Conservation (phyloP, 2,329 filamentous ascomycete genomes). For the Gliomastix tumulicola region DNA sequence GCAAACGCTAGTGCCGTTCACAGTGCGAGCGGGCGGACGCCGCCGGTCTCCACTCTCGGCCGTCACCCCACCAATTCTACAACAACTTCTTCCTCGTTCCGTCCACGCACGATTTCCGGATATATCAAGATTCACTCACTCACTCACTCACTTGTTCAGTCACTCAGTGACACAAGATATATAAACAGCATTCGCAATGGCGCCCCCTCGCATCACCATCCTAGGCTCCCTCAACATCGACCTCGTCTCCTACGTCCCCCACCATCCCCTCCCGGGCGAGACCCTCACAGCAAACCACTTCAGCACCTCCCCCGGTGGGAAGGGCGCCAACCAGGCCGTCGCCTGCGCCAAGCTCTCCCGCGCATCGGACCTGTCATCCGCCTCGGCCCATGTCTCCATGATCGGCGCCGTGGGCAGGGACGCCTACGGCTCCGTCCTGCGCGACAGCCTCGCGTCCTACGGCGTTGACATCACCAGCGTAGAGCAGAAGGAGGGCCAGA, state of each 20-base stretch:
- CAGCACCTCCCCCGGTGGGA: slow-evolving; percentile 77
- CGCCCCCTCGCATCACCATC: slow-evolving; percentile 58
- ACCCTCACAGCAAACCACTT: slow-evolving; percentile 77
- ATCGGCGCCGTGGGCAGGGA: slow-evolving; percentile 67
- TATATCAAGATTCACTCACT: too few species aligned
- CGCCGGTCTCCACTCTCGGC: too few species aligned
- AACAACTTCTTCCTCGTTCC: too few species aligned
- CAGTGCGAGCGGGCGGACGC: too few species aligned
- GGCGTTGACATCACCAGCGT: slow-evolving; percentile 57
- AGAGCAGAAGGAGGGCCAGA: slow-evolving; percentile 27
- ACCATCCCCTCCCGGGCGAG: slow-evolving; percentile 78
- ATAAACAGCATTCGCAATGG: slow-evolving; percentile 9
- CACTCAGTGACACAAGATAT: too few species aligned
- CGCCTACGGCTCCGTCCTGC: slow-evolving; percentile 55
- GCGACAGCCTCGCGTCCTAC: slow-evolving; percentile 48
- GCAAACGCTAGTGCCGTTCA: too few species aligned
- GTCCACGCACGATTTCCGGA: too few species aligned
- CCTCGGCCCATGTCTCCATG: slow-evolving; percentile 52
- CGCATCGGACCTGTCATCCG: slow-evolving; percentile 24
- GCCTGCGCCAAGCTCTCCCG: slow-evolving; percentile 78
- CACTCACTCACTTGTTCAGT: slow-evolving; percentile 9
- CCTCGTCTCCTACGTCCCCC: slow-evolving; percentile 79
- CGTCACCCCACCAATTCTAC: too few species aligned
- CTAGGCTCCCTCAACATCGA: slow-evolving; percentile 94
- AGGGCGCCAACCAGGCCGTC: slow-evolving; percentile 93